Evolutionary conservation across 2,329 filamentous ascomycete species (phyloP).

Genomic region (Cytospora schulzeri): DNA sequence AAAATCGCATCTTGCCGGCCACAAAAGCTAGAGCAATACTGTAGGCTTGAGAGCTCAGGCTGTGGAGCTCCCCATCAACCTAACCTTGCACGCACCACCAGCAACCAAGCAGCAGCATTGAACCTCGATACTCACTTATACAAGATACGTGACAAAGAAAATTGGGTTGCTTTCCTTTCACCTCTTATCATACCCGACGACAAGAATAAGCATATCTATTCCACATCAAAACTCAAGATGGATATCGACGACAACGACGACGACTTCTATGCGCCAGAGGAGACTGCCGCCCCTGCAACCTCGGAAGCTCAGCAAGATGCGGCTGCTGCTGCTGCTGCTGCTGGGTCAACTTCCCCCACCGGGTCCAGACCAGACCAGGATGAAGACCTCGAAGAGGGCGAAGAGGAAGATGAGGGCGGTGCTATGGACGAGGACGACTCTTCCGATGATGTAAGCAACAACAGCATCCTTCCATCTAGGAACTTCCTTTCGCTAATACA

Average conservation of each 20-base stretch:
- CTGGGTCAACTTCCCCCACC: conserved; percentile 24
- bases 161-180: conserved; percentile 1
- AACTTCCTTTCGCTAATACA: conserved; percentile 10
- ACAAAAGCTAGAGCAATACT: background rate
- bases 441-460: conserved; percentile 42
- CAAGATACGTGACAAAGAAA: background rate
- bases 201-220: background rate
- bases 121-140: background rate
- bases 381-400: conserved; percentile 64
- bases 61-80: conserved; percentile 1
- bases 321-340: conserved; percentile 21
- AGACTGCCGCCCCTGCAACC: conserved; percentile 46
- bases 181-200: background rate
- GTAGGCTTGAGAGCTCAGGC: background rate
- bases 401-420: conserved; percentile 63
- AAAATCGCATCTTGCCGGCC: background rate
- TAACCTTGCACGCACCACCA: background rate
- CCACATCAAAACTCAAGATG: conserved; percentile 46
- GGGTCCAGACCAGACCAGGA: conserved; percentile 40
- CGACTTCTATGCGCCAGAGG: conserved; percentile 66
- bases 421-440: conserved; percentile 61
- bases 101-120: background rate
- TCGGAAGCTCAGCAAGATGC: conserved; percentile 24
- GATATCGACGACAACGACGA: conserved; percentile 67
- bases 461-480: background rate